A percentile compares a stretch with the other conserved stretches of the same genome.
phyloP scores from a whole-genome alignment of 1,284 basidiomycete genomes.

The Cryptococcus depauperatus region DNA sequence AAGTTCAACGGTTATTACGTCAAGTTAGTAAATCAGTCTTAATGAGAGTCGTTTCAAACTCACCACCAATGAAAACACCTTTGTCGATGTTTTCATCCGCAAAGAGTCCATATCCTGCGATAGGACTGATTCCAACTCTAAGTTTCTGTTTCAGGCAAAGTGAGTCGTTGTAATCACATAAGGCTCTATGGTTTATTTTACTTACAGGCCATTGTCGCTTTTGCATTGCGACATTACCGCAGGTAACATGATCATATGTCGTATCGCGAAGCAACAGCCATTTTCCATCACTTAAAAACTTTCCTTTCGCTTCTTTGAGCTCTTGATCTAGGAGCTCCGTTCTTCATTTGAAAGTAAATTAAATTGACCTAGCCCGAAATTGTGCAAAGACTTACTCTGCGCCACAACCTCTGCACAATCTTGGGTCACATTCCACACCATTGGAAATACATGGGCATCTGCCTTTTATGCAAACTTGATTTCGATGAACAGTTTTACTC shows the following conservation, averaged over 20 bases:
- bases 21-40: not conserved
- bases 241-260: not conserved
- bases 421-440: constrained; percentile 13
- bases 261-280: not conserved
- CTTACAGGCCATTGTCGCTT: constrained; percentile 8
- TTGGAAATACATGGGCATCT: constrained; percentile 13
- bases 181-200: not conserved
- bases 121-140: constrained; percentile 13
- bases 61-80: constrained; percentile 11
- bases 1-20: too few relatives aligned
- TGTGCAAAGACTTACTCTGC: constrained; percentile 6
- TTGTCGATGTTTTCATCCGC: constrained; percentile 12
- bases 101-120: constrained; percentile 20
- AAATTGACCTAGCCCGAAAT: not conserved
- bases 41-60: not conserved
- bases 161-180: not conserved
- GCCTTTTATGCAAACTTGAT: constrained; percentile 4
- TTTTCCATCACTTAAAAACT: not conserved
- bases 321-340: not conserved
- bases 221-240: constrained; percentile 13
- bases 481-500: not conserved
- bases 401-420: constrained; percentile 13
- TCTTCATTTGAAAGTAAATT: not conserved
- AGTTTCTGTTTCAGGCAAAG: constrained; percentile 4
- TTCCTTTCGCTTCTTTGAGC: not conserved